Conservation (phyloP, 2,329 filamentous ascomycete species). For the Elsinoe batatas region DNA sequence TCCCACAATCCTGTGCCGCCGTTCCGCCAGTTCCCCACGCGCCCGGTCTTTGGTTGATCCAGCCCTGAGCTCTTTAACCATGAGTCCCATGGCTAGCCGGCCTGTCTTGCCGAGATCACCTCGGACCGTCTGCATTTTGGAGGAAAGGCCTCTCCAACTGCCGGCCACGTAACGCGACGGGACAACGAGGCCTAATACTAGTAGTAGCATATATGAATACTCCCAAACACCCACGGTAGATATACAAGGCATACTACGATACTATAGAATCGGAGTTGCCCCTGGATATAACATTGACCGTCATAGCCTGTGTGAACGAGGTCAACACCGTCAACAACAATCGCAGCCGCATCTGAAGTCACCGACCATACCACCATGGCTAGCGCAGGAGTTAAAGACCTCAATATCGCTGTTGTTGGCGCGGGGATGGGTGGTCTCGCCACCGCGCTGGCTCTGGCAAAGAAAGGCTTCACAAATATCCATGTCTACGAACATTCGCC, state of each 20-base stretch:
- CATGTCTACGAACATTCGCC: constrained; percentile 65
- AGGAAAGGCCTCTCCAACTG: neutral
- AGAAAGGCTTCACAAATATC: constrained; percentile 64
- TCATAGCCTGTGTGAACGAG: no score
- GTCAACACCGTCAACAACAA: neutral
- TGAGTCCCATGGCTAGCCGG: neutral
- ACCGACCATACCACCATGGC: constrained; percentile 19
- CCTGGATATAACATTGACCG: neutral
- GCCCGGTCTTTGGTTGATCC: neutral
- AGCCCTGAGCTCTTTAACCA: neutral
- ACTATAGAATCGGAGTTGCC: neutral
- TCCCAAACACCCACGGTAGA: neutral
- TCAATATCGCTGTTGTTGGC: constrained; percentile 28
- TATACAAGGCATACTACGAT: neutral
- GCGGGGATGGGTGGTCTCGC: constrained; percentile 66
- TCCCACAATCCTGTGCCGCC: neutral
- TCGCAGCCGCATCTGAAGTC: neutral
- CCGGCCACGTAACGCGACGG: neutral
- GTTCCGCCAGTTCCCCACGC: neutral
- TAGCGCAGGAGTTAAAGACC: constrained; percentile 23
- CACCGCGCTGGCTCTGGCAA: constrained; percentile 61
- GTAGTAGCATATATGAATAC: neutral
- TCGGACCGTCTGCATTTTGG: neutral
- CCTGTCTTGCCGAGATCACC: neutral
- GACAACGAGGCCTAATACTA: neutral